Evolutionary conservation across 768 basidiomycete species (phyloP).

Genomic region (Auricularia sp.): DNA sequence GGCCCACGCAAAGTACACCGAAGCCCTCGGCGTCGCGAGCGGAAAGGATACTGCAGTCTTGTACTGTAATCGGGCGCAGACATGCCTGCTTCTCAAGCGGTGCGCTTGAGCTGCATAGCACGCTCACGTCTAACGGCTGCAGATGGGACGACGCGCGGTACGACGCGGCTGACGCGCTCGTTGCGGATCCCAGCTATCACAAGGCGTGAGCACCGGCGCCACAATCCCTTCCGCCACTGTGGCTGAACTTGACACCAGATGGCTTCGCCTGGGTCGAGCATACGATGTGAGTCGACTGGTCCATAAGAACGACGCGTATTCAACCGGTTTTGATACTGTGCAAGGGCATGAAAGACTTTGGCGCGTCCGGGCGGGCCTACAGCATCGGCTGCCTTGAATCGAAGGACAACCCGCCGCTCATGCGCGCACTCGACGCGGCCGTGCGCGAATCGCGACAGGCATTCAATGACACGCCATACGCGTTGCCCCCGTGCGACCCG

Average conservation of each 20-base stretch:
- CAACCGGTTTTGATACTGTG: too few relatives aligned
- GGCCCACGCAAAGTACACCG: slow-evolving; percentile 31
- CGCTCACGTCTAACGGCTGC: neutral
- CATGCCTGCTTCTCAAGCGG: slow-evolving; percentile 12
- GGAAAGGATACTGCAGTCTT: slow-evolving; percentile 18
- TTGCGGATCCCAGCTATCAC: neutral
- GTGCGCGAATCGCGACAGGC: too few relatives aligned
- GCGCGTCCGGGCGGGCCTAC: too few relatives aligned
- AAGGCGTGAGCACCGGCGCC: neutral
- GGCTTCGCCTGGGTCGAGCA: neutral
- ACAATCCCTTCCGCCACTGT: neutral
- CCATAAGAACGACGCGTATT: too few relatives aligned
- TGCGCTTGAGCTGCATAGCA: neutral
- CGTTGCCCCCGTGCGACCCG: neutral
- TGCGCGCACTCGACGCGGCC: too few relatives aligned
- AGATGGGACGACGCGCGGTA: neutral
- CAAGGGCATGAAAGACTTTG: too few relatives aligned
- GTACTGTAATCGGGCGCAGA: slow-evolving; percentile 25
- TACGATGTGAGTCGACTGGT: neutral
- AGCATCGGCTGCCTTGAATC: too few relatives aligned
- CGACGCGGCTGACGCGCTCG: neutral
- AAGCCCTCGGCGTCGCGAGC: slow-evolving; percentile 30
- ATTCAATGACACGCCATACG: neutral
- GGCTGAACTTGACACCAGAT: neutral
- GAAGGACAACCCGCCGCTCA: too few relatives aligned